Conservation (phyloP, 495 filamentous ascomycete species). For the Xylaria telfairii region DNA sequence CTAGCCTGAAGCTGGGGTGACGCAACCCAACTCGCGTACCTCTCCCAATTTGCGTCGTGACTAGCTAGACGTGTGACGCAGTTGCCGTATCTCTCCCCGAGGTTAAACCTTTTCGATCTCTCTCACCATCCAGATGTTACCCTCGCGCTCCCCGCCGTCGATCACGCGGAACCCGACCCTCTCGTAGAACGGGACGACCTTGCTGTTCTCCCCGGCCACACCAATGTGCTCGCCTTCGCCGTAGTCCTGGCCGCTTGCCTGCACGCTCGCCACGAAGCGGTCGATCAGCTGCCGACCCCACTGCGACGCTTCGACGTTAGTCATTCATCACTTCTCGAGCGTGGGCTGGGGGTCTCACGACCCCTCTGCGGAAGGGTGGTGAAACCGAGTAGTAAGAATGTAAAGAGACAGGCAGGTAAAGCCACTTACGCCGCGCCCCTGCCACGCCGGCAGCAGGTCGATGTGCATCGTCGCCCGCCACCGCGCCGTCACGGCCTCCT, state of each 20-base stretch:
- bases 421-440: conserved; percentile 35
- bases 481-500: conserved; percentile 36
- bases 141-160: conserved; percentile 40
- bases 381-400: no score
- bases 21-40: not conserved
- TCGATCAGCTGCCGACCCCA: conserved; percentile 48
- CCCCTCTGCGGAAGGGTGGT: no score
- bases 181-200: conserved; percentile 53
- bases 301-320: not conserved
- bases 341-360: no score
- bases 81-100: not conserved
- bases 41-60: not conserved
- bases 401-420: not conserved
- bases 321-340: not conserved
- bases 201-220: conserved; percentile 46
- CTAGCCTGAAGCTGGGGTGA: not conserved
- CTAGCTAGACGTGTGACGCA: not conserved
- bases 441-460: conserved; percentile 43
- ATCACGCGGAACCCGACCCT: conserved; percentile 47
- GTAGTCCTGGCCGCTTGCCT: conserved; percentile 34
- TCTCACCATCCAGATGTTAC: conserved; percentile 49
- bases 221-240: conserved; percentile 48
- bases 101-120: conserved; percentile 16
- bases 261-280: conserved; percentile 43
- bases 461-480: conserved; percentile 52